Conservation (phyloP, 2,329 filamentous ascomycete species). For the Gaeumannomyces tritici region DNA sequence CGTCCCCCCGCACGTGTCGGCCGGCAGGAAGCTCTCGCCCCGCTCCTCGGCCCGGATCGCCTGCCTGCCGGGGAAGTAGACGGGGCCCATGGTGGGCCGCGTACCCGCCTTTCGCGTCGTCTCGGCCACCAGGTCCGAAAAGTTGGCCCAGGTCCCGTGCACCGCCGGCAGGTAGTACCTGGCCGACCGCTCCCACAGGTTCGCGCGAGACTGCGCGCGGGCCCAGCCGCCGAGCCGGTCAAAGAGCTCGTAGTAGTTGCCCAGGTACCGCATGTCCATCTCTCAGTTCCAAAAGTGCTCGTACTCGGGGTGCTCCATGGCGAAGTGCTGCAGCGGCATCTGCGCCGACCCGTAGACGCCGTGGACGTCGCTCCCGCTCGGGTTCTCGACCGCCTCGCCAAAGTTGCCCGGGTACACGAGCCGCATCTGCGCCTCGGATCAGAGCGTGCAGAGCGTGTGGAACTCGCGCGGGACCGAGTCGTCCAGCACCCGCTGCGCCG, state of each 20-base stretch:
- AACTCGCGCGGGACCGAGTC: conserved; percentile 64
- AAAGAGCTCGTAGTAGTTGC: conserved; percentile 65
- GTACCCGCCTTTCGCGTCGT: conserved; percentile 44
- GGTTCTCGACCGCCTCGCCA: conserved; percentile 56
- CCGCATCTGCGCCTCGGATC: conserved; percentile 78
- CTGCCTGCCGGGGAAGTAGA: conserved; percentile 36
- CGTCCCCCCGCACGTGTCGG: conserved; percentile 41
- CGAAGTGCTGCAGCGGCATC: conserved; percentile 55
- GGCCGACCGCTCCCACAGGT: conserved; percentile 69
- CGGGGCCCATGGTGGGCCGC: conserved; percentile 61
- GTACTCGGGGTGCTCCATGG: conserved; percentile 53
- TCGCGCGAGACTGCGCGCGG: conserved; percentile 55
- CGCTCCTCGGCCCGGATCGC: conserved; percentile 41
- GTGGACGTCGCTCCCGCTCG: conserved; percentile 48
- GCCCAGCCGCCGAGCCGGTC: conserved; percentile 58
- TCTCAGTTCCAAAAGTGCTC: conserved; percentile 64
- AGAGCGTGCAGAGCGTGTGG: conserved; percentile 68
- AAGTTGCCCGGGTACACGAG: conserved; percentile 65
- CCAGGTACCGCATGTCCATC: conserved; percentile 57
- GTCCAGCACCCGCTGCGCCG: conserved; percentile 62
- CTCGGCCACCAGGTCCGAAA: conserved; percentile 52
- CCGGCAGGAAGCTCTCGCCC: conserved; percentile 39
- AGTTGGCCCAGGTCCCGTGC: conserved; percentile 65
- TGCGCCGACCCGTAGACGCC: conserved; percentile 61
- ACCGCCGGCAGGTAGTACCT: conserved; percentile 67